A percentile compares a stretch with the other conserved stretches of the same genome.
Conservation (phyloP, 495 filamentous ascomycete species). For the Neurospora sp. region DNA sequence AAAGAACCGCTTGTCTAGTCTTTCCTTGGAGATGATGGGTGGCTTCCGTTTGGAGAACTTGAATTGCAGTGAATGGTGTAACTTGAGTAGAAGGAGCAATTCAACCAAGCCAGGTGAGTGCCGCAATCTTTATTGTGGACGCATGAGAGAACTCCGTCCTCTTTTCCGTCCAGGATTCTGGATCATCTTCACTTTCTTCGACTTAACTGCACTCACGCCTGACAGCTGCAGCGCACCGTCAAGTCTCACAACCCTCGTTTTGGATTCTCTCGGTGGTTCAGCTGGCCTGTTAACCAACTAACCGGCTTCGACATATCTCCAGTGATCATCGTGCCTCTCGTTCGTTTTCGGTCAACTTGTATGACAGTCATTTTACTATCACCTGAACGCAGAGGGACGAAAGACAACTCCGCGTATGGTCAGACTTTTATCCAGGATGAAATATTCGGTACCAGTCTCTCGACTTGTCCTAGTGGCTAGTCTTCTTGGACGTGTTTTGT, state of each 20-base stretch:
- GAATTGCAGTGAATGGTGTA: background rate
- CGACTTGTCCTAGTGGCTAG: background rate
- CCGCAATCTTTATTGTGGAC: too few relatives aligned
- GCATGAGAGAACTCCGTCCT: background rate
- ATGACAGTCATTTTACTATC: background rate
- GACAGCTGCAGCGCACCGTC: background rate
- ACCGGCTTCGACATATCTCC: background rate
- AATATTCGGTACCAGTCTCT: background rate
- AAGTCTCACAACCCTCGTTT: background rate
- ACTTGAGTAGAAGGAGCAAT: background rate
- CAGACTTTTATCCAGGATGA: background rate
- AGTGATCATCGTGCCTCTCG: background rate
- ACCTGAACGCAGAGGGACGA: background rate
- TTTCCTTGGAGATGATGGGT: background rate
- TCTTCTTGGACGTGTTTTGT: background rate
- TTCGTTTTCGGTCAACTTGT: background rate
- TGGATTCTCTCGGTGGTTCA: background rate
- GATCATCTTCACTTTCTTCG: background rate
- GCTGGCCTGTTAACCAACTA: background rate
- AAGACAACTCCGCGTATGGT: background rate
- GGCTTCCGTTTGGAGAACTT: background rate
- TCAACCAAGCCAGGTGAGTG: background rate
- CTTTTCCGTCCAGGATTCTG: background rate
- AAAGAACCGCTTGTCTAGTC: background rate
- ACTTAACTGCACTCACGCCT: background rate